These are phyloP conservation scores for Salix suchowensis DNA, from an alignment of 345 rosid species.

Conservation along the genomic window DNA sequence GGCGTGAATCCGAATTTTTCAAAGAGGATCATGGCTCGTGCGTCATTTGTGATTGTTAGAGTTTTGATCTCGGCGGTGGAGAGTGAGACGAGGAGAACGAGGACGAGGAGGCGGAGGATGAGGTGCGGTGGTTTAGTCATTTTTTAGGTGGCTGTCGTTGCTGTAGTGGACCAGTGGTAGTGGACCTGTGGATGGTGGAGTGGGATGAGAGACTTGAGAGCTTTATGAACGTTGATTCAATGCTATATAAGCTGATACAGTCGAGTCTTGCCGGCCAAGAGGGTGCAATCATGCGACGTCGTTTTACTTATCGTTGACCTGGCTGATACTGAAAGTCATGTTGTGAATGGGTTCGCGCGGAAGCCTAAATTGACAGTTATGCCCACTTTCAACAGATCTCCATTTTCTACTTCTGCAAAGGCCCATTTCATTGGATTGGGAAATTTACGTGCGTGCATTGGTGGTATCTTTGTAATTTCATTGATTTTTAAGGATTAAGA, in stretches of 20 bases:
- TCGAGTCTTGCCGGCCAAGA: background rate
- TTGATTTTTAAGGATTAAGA: too few species aligned
- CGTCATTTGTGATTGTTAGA: slow-evolving; percentile 52
- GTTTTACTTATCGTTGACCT: background rate
- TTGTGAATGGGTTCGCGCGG: background rate
- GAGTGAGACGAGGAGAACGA: background rate
- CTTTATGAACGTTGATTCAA: background rate
- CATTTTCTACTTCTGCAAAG: background rate
- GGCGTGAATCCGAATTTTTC: slow-evolving; percentile 93
- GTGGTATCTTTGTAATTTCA: too few species aligned
- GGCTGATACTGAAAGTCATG: background rate
- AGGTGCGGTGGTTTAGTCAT: slow-evolving; percentile 42
- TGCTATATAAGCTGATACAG: background rate
- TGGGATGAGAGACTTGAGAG: background rate
- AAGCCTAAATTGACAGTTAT: background rate
- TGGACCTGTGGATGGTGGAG: background rate
- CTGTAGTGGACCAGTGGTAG: background rate
- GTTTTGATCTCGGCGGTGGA: slow-evolving; percentile 30
- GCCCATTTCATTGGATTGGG: background rate
- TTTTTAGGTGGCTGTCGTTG: background rate
- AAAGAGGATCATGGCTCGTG: slow-evolving; percentile 92
- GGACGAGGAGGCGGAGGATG: slow-evolving; percentile 15
- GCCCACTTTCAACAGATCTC: background rate
- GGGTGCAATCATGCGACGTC: background rate
- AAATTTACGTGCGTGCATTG: too few species aligned